These are phyloP conservation scores for Dissophora globulifera DNA, from an alignment of 192 early-diverging fungal genomes.

Conservation along the genomic window DNA sequence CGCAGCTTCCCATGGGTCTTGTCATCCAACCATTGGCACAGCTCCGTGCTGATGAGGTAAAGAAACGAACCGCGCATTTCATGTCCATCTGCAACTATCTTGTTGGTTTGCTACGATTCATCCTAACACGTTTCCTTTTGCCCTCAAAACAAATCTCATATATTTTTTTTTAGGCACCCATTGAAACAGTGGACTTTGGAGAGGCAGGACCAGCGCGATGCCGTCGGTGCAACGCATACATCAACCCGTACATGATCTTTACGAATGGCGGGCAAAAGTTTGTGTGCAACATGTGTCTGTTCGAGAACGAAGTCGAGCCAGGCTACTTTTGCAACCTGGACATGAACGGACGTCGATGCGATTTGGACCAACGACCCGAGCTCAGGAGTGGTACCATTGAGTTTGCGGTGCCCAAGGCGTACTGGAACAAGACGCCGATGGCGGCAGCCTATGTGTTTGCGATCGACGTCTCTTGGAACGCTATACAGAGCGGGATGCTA, in stretches of 20 bases:
- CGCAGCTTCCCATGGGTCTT: constrained; percentile 86
- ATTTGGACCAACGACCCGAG: constrained; percentile 88
- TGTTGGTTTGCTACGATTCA: too few relatives aligned
- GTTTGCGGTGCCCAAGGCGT: constrained; percentile 87
- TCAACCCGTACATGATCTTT: constrained; percentile 91
- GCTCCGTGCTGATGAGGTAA: constrained; percentile 77
- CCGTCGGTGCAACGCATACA: constrained; percentile 90
- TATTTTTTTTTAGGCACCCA: constrained; percentile 54
- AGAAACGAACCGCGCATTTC: background rate
- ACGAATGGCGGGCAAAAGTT: constrained; percentile 93
- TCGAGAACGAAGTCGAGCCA: constrained; percentile 88
- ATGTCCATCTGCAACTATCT: background rate
- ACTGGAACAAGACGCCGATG: constrained; percentile 73
- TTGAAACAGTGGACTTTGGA: constrained; percentile 87
- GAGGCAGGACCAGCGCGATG: constrained; percentile 90
- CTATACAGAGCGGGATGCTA: constrained; percentile 89
- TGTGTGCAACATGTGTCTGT: constrained; percentile 93
- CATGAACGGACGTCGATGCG: constrained; percentile 88
- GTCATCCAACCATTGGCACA: constrained; percentile 94
- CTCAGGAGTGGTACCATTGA: constrained; percentile 90
- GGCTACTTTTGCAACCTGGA: constrained; percentile 97
- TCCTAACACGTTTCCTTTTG: background rate
- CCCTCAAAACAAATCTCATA: background rate
- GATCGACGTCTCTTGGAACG: constrained; percentile 93
- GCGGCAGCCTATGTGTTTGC: constrained; percentile 89